A percentile compares a stretch with the other conserved stretches of the same genome.
Conservation (phyloP, 805 yeast species). For the Candida xyloterini region DNA sequence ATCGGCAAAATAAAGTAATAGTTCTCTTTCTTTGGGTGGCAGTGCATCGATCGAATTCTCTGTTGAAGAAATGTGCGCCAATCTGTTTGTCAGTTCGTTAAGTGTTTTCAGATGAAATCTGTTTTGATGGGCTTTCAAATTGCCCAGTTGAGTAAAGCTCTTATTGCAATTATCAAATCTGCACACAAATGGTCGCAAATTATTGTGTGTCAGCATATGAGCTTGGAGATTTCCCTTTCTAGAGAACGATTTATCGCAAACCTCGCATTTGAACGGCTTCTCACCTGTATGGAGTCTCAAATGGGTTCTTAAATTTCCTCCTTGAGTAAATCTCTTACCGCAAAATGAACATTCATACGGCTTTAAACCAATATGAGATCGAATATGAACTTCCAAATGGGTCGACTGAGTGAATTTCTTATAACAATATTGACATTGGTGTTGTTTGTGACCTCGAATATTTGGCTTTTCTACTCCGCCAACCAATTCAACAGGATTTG, state of each 20-base stretch:
- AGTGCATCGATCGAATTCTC: slow-evolving; percentile 40
- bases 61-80: slow-evolving; percentile 57
- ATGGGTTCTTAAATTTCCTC: slow-evolving; percentile 87
- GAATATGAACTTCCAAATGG: slow-evolving; percentile 82
- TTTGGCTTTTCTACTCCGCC: slow-evolving; percentile 77
- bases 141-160: slow-evolving; percentile 87
- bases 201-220: slow-evolving; percentile 78
- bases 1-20: slow-evolving; percentile 74
- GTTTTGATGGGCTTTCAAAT: slow-evolving; percentile 91
- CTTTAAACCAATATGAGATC: slow-evolving; percentile 83
- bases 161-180: slow-evolving; percentile 78
- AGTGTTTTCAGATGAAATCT: slow-evolving; percentile 77
- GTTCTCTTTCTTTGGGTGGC: slow-evolving; percentile 62
- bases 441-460: slow-evolving; percentile 45
- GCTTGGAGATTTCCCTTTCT: slow-evolving; percentile 92
- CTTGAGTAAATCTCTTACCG: slow-evolving; percentile 81
- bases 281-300: slow-evolving; percentile 87
- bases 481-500: slow-evolving; percentile 62
- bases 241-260: slow-evolving; percentile 75
- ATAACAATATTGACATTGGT: slow-evolving; percentile 73
- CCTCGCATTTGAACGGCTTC: slow-evolving; percentile 78
- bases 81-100: slow-evolving; percentile 58
- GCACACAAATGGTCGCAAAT: slow-evolving; percentile 75
- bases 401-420: slow-evolving; percentile 87
- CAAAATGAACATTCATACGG: slow-evolving; percentile 81